phyloP scores from a whole-genome alignment of 2,329 filamentous ascomycete species.

The Cladosporium cucumerinum region DNA sequence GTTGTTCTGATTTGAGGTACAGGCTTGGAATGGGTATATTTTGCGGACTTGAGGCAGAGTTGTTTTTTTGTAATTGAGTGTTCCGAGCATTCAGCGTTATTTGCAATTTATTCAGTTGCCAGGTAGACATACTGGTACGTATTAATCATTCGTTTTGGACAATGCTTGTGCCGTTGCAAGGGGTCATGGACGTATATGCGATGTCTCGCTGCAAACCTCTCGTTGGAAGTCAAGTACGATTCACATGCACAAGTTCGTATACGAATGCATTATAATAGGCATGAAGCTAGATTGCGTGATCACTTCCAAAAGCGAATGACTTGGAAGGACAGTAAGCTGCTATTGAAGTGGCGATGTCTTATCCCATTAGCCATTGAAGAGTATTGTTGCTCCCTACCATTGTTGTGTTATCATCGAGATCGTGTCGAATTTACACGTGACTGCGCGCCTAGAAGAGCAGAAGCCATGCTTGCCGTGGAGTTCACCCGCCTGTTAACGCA shows the following conservation, averaged over 20 bases:
- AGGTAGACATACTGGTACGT: not conserved
- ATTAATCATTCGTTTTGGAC: not conserved
- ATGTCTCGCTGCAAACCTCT: not conserved
- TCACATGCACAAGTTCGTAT: not conserved
- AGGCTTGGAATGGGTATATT: not conserved
- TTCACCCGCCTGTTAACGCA: no score
- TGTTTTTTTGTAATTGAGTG: not conserved
- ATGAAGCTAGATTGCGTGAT: no score
- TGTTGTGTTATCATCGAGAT: no score
- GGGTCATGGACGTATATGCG: not conserved
- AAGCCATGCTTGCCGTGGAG: not conserved
- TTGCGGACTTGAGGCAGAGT: not conserved
- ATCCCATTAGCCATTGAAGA: no score
- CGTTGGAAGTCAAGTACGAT: not conserved
- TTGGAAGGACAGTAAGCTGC: no score
- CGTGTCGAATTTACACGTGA: not conserved
- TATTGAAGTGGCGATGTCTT: no score
- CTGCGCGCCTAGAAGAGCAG: not conserved
- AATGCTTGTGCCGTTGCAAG: not conserved
- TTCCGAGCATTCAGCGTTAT: not conserved
- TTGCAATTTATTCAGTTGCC: not conserved
- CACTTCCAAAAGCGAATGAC: no score
- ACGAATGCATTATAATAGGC: not conserved
- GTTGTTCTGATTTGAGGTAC: not conserved
- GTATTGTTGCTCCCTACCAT: no score